Evolutionary conservation across 306 rosid species (phyloP), one percentile per base, ranked within the genome.

Genomic region (Carpinus viminea): DNA sequence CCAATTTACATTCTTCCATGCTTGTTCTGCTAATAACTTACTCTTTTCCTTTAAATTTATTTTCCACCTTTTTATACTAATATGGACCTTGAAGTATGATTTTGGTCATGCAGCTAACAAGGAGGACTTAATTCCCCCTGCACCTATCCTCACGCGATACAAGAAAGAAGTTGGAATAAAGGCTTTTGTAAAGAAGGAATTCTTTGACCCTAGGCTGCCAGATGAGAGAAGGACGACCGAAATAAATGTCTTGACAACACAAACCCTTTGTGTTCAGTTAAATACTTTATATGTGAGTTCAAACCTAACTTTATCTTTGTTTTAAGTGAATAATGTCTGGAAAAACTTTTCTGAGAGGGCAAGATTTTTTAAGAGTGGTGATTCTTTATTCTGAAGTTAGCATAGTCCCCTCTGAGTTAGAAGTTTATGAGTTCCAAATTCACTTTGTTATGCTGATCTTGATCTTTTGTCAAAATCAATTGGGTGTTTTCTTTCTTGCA

Each of bases 131-230:
- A 86, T 93, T 81, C 99, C 99, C 38, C 99, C 98, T 9, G 89
- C 85, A 74, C 99, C 99, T 65, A 80, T 93, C 81, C 98, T 95
- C 79, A 95, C 99, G 5, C 88, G 99, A 12, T 91, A 91, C 96
- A 88, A 46, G 75, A 95, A 86, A 86, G 99, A 95, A 86, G 90
- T 80, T 79, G 99, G 96, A 85, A 87, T 95, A 88, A 95, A 95
- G 86, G 98, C 99, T 81, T 95, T 95, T 85, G 97, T 95, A 69
- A 93, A 91, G 89, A 95, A 95, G 88, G 99, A 95, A 85, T 85
- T 91, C 11, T 93, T 93, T 91, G 99, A 95, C 77, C 83, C 90
- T 62, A 92, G 94, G 76, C 87, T 90, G 51, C 92, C 96, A 75
- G 96, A 91, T 68, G 99, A 92, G 81, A 83, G 88, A 83, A 93